Evolutionary conservation across 2,329 filamentous ascomycete species (phyloP).

Genomic region (Cyphellophora europaea): DNA sequence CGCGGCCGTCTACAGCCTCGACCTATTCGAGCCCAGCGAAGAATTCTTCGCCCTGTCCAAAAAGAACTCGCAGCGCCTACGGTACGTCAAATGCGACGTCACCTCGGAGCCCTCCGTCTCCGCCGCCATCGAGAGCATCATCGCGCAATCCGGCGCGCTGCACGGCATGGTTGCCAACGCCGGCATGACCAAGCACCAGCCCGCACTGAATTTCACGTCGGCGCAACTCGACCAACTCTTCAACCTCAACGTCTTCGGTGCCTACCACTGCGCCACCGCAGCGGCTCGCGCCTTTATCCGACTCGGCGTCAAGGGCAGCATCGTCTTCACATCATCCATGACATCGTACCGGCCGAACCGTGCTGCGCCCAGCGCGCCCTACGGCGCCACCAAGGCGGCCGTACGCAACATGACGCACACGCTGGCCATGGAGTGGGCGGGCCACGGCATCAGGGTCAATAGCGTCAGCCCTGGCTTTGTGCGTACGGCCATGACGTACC

Average conservation of each 20-base stretch:
- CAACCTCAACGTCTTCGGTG: slow-evolving; percentile 26
- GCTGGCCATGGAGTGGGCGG: slow-evolving; percentile 34
- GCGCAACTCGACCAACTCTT: slow-evolving; percentile 32
- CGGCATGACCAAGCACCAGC: slow-evolving; percentile 32
- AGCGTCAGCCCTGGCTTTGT: slow-evolving; percentile 14
- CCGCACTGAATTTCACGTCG: slow-evolving; percentile 34
- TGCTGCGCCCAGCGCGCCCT: slow-evolving; percentile 28
- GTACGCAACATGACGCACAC: slow-evolving; percentile 54
- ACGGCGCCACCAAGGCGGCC: slow-evolving; percentile 49
- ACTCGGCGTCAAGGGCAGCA: slow-evolving; percentile 26
- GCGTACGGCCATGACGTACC: slow-evolving; percentile 35
- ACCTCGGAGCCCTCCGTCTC: slow-evolving; percentile 6
- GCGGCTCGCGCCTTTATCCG: slow-evolving; percentile 29
- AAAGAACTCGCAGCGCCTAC: slow-evolving; percentile 23
- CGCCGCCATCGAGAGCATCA: slow-evolving; percentile 7
- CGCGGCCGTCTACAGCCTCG: slow-evolving; percentile 30
- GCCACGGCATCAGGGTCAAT: slow-evolving; percentile 16
- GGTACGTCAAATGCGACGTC: slow-evolving; percentile 7
- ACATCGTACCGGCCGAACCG: slow-evolving; percentile 40
- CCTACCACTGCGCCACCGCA: slow-evolving; percentile 23
- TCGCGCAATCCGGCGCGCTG: slow-evolving; percentile 3
- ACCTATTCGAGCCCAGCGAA: slow-evolving; percentile 28
- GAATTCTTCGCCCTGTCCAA: slow-evolving; percentile 28
- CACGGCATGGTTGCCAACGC: slow-evolving; percentile 19
- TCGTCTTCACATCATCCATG: slow-evolving; percentile 40